These are phyloP conservation scores for Erodium trifolium DNA, from an alignment of 441 rosid species.

Conservation along the genomic window DNA sequence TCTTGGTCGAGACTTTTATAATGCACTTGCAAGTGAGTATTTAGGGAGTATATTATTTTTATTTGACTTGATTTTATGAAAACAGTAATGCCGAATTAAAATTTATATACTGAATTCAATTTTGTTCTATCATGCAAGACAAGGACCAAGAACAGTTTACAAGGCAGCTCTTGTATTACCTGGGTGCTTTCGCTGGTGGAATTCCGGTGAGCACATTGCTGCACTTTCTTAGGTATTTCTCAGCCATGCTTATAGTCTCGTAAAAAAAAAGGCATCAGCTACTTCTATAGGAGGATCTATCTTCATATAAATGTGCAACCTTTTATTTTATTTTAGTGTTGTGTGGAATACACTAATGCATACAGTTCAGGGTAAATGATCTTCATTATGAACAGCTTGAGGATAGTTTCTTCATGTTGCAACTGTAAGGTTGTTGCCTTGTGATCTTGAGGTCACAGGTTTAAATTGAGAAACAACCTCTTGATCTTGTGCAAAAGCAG, in stretches of 20 bases:
- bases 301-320: too few relatives aligned
- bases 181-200: conserved; percentile 79
- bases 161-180: conserved; percentile 78
- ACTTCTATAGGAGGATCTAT: not conserved
- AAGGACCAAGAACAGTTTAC: conserved; percentile 90
- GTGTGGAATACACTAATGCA: not conserved
- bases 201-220: conserved; percentile 74
- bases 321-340: too few relatives aligned
- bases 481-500: not conserved
- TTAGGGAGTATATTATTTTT: not conserved
- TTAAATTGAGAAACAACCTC: not conserved
- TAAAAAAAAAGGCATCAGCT: not conserved
- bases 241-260: conserved; percentile 11
- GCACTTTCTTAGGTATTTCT: conserved; percentile 33
- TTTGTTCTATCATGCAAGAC: conserved; percentile 29
- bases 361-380: not conserved
- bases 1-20: conserved; percentile 96
- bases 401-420: not conserved
- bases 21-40: conserved; percentile 71
- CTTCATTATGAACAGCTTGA: too few relatives aligned
- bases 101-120: not conserved
- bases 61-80: not conserved
- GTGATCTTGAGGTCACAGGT: not conserved
- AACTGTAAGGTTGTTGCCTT: not conserved
- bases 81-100: not conserved